A percentile compares a stretch with the other conserved stretches of the same genome.
Evolutionary conservation across 106 monocot species (phyloP).

Genomic region (Dendrobium catenatum): DNA sequence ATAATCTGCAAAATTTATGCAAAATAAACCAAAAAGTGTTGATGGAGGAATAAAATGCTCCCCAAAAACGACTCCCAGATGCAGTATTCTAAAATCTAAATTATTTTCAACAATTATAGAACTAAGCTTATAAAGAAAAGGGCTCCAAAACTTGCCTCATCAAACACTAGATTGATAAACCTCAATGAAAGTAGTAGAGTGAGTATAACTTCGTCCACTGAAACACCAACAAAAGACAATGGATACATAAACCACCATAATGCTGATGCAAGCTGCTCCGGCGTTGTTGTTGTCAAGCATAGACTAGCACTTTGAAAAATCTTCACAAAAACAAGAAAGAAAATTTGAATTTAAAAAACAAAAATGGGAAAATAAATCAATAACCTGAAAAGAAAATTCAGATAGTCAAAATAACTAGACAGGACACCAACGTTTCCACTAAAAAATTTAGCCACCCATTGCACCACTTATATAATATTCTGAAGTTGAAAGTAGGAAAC

Average conservation of each 20-base stretch:
- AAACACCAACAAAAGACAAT: conserved; percentile 54
- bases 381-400: background rate
- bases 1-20: background rate
- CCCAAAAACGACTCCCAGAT: background rate
- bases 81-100: background rate
- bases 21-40: background rate
- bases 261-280: conserved; percentile 95
- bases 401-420: background rate
- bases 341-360: conserved; percentile 5
- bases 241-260: conserved; percentile 88
- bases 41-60: background rate
- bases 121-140: background rate
- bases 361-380: background rate
- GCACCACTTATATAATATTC: background rate
- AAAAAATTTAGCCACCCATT: background rate
- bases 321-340: conserved; percentile 24
- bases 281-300: conserved; percentile 89
- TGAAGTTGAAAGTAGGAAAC: background rate
- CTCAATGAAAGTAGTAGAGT: conserved; percentile 95
- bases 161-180: conserved; percentile 95
- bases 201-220: conserved; percentile 89
- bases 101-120: background rate
- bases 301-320: conserved; percentile 99
- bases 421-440: background rate
- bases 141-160: conserved; percentile 57